Evolutionary conservation across 768 basidiomycete genomes (phyloP).

Genomic region (Amanita jacksonii): DNA sequence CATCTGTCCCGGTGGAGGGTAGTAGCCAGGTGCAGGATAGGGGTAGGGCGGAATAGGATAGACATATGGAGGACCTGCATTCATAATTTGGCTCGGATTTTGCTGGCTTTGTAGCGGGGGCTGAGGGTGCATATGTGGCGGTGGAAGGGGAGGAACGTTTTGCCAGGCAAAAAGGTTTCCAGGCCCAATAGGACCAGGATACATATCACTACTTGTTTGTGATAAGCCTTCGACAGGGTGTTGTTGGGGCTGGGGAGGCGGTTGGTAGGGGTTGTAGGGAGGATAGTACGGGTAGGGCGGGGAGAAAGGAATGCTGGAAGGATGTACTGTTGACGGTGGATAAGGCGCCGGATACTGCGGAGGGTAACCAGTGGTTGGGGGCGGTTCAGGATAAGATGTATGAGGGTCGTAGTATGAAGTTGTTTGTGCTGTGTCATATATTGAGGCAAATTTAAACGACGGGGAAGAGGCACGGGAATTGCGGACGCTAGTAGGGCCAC

Average conservation of each 20-base stretch:
- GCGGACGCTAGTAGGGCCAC: constrained; percentile 53
- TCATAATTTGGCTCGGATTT: constrained; percentile 13
- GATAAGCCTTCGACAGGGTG: constrained; percentile 24
- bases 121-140: constrained; percentile 23
- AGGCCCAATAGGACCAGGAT: constrained; percentile 23
- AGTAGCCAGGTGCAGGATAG: constrained; percentile 22
- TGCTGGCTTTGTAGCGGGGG: constrained; percentile 18
- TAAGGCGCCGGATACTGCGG: constrained; percentile 43
- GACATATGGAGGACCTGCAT: constrained; percentile 23
- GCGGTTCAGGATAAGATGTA: constrained; percentile 25
- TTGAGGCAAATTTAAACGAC: constrained; percentile 61
- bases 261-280: constrained; percentile 27
- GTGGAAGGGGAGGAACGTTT: constrained; percentile 21
- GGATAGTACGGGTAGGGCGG: constrained; percentile 34
- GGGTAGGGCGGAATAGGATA: constrained; percentile 18
- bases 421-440: constrained; percentile 52
- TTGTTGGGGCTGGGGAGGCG: constrained; percentile 24
- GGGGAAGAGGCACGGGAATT: constrained; percentile 70
- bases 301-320: constrained; percentile 27
- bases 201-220: constrained; percentile 23
- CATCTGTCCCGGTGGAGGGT: constrained; percentile 12
- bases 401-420: constrained; percentile 39
- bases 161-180: constrained; percentile 30
- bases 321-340: constrained; percentile 30
- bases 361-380: constrained; percentile 33